phyloP scores from a whole-genome alignment of 73 alveolate species.

The Diophrys appendiculata region DNA sequence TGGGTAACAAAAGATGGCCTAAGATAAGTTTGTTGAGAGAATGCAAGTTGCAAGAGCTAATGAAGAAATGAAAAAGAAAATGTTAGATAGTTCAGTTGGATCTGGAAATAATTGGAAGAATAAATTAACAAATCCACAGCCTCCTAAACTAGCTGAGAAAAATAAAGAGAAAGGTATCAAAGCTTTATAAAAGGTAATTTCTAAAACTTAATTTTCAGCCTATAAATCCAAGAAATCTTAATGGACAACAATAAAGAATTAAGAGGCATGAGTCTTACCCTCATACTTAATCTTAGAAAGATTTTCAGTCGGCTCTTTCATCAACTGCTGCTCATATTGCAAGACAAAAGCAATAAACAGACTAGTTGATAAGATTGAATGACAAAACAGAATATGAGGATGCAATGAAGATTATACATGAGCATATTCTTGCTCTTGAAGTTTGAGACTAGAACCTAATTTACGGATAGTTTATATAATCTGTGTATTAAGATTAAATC shows the following conservation, averaged over 20 bases:
- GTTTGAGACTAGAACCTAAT: too few species aligned
- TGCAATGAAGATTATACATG: neutral
- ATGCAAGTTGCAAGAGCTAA: neutral
- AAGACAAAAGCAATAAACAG: neutral
- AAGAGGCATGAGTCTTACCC: conserved; percentile 2
- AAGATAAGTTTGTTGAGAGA: conserved; percentile 4
- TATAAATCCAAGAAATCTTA: neutral
- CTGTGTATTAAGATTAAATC: too few species aligned
- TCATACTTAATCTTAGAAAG: neutral
- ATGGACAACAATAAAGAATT: neutral
- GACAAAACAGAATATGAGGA: neutral
- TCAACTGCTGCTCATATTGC: neutral
- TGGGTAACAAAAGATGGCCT: neutral
- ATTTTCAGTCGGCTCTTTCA: neutral
- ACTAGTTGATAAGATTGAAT: neutral
- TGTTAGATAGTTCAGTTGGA: neutral
- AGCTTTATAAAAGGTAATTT: neutral
- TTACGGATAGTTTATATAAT: too few species aligned
- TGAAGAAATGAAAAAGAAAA: neutral
- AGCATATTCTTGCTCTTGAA: neutral
- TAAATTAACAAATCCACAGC: neutral
- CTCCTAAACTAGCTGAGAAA: neutral
- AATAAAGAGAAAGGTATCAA: neutral
- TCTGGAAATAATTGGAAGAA: conserved; percentile 13
- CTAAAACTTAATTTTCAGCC: neutral